Evolutionary conservation across 345 rosid species (phyloP).

Genomic region (Cardiospermum halicacabum): DNA sequence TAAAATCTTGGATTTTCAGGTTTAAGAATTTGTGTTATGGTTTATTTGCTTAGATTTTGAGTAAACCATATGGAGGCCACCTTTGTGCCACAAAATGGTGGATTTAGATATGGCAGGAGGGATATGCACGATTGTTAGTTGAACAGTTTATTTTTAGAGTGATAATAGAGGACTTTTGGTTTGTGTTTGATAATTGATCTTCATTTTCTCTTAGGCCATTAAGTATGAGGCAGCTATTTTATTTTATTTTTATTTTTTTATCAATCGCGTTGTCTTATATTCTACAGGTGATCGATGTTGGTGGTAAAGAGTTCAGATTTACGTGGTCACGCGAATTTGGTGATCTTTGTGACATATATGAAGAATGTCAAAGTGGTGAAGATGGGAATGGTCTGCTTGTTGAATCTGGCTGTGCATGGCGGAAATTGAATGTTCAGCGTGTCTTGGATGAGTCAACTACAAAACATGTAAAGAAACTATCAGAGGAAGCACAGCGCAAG

Average conservation of each 20-base stretch:
- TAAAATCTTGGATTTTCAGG: constrained; percentile 1
- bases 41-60: neutral
- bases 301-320: constrained; percentile 91
- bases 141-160: no score
- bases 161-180: no score
- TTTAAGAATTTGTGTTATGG: constrained; percentile 8
- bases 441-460: constrained; percentile 84
- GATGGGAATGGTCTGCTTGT: constrained; percentile 80
- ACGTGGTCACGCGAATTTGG: constrained; percentile 85
- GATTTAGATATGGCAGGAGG: no score
- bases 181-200: neutral
- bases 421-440: constrained; percentile 85
- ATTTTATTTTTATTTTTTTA: no score
- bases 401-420: constrained; percentile 96
- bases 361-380: constrained; percentile 71
- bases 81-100: neutral
- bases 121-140: no score
- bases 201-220: neutral
- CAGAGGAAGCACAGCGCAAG: constrained; percentile 93
- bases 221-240: constrained; percentile 10
- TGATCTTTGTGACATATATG: constrained; percentile 86
- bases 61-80: neutral
- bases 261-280: constrained; percentile 10
- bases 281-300: constrained; percentile 76
- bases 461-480: constrained; percentile 87